These are phyloP conservation scores for Gossypium bickii DNA, from an alignment of 345 rosid genomes.

Conservation along the genomic window DNA sequence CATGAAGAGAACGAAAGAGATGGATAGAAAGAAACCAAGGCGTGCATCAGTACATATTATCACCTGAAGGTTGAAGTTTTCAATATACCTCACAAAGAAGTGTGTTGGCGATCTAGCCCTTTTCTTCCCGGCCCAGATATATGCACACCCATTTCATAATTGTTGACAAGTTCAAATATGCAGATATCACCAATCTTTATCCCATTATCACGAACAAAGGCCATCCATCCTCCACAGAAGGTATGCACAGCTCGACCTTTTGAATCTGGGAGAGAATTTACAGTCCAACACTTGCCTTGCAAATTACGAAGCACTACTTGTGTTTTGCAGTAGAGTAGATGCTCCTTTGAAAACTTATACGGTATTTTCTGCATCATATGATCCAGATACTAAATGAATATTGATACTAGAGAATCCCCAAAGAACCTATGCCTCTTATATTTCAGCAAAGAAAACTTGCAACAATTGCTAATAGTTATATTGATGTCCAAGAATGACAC, in stretches of 20 bases:
- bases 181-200: conserved; percentile 49
- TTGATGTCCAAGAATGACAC: not conserved
- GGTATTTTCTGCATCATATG: conserved; percentile 50
- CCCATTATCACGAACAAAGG: conserved; percentile 56
- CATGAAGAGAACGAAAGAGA: not conserved
- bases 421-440: not conserved
- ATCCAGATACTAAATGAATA: conserved; percentile 2
- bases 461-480: not conserved
- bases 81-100: conserved; percentile 16
- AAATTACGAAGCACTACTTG: conserved; percentile 45
- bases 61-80: not conserved
- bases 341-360: conserved; percentile 44
- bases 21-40: not conserved
- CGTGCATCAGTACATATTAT: conserved; percentile 9
- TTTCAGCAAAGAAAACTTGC: not conserved
- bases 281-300: conserved; percentile 50
- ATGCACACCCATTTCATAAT: conserved; percentile 51
- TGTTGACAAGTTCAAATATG: conserved; percentile 55
- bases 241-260: conserved; percentile 48
- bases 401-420: not conserved
- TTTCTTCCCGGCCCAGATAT: conserved; percentile 40
- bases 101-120: conserved; percentile 15
- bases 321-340: conserved; percentile 53
- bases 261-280: conserved; percentile 62
- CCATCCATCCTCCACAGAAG: conserved; percentile 67